Conservation (phyloP, 2,329 filamentous ascomycete genomes). For the Metarhizium sp. region DNA sequence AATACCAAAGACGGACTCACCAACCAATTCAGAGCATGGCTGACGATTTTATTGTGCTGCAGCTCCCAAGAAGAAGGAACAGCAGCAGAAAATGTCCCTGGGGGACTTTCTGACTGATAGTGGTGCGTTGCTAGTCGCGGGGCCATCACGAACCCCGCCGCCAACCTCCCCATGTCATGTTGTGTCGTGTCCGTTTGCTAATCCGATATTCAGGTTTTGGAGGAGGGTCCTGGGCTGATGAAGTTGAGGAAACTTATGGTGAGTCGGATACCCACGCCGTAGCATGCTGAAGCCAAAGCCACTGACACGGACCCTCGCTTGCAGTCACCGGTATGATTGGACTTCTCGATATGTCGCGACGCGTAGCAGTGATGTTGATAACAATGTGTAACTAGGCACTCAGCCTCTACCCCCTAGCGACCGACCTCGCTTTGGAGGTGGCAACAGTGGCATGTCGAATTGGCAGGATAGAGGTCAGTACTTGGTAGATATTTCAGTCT, state of each 20-base stretch:
- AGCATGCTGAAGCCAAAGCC: background rate
- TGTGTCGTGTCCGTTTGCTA: background rate
- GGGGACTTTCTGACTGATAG: conserved; percentile 90
- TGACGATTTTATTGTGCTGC: conserved; percentile 12
- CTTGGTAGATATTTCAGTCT: background rate
- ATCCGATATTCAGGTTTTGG: conserved; percentile 32
- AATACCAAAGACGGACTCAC: background rate
- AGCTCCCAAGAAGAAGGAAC: conserved; percentile 91
- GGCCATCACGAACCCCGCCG: conserved; percentile 14
- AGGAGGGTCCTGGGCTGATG: conserved; percentile 90
- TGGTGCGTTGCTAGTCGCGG: conserved; percentile 48
- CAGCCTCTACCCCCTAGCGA: conserved; percentile 46
- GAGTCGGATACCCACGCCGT: conserved; percentile 31
- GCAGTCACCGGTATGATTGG: conserved; percentile 27
- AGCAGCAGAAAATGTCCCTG: conserved; percentile 91
- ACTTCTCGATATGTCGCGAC: background rate
- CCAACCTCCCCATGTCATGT: background rate
- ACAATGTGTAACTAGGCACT: conserved; percentile 31
- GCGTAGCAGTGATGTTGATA: background rate
- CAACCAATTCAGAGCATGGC: background rate
- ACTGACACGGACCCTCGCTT: conserved; percentile 15
- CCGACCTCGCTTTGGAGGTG: conserved; percentile 27
- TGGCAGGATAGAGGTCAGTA: conserved; percentile 36
- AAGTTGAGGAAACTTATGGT: conserved; percentile 88
- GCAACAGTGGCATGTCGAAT: conserved; percentile 21